phyloP scores from a whole-genome alignment of 83 land plant genomes.

The Picea abies region DNA sequence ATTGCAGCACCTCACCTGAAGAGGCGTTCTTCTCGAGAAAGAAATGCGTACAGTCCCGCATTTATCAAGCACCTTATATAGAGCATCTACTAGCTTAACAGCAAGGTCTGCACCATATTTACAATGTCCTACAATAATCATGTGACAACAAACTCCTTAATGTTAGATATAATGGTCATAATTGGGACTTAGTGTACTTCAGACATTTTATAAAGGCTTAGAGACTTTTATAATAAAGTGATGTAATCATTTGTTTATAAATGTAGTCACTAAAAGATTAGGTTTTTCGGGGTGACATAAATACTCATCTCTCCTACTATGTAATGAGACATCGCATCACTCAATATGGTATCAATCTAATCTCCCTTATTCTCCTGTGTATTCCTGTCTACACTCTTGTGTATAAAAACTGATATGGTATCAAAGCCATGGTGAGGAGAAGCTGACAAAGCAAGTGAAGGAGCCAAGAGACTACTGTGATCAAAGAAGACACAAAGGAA shows the following conservation, averaged over 20 bases:
- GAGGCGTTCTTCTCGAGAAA: constrained; percentile 88
- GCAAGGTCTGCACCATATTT: constrained; percentile 93
- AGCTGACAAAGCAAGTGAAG: no score
- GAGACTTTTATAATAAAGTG: no score
- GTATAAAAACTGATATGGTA: no score
- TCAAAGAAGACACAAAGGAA: no score
- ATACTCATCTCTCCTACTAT: neutral
- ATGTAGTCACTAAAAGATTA: no score
- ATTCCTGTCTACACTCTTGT: no score
- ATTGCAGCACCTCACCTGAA: constrained; percentile 48
- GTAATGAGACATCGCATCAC: neutral
- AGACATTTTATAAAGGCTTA: no score
- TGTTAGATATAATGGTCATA: no score
- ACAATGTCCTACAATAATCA: constrained; percentile 60
- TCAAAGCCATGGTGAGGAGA: no score
- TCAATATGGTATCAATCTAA: neutral
- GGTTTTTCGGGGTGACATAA: neutral
- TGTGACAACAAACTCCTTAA: neutral
- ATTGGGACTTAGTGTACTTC: no score
- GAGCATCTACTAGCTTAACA: constrained; percentile 50
- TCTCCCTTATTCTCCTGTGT: neutral
- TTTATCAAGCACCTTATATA: constrained; percentile 65
- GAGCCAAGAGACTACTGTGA: no score
- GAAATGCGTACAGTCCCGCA: constrained; percentile 96
- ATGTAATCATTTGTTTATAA: no score